phyloP scores from a whole-genome alignment of 1,284 basidiomycete species.

The Puccinia polysora region DNA sequence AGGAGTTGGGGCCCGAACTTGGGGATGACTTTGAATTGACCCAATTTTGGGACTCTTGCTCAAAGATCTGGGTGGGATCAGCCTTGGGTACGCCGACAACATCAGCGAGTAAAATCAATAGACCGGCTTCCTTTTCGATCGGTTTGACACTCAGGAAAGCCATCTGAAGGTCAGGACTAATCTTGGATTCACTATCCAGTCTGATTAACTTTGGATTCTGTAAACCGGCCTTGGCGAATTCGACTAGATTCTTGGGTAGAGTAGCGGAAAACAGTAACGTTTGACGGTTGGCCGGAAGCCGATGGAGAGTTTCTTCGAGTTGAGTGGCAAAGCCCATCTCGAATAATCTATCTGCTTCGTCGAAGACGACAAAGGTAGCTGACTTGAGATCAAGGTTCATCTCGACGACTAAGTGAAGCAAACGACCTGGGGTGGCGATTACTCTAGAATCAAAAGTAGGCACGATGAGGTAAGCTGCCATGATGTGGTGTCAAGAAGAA shows the following conservation, averaged over 20 bases:
- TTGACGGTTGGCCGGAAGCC: slow-evolving; percentile 79
- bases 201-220: slow-evolving; percentile 90
- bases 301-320: slow-evolving; percentile 80
- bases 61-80: slow-evolving; percentile 6
- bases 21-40: slow-evolving; percentile 30
- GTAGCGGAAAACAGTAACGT: slow-evolving; percentile 94
- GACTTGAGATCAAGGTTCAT: slow-evolving; percentile 91
- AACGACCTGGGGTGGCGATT: slow-evolving; percentile 93
- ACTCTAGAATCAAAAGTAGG: slow-evolving; percentile 64
- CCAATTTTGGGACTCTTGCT: slow-evolving; percentile 46
- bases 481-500: slow-evolving; percentile 40
- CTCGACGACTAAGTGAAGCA: slow-evolving; percentile 91
- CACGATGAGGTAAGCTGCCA: no score
- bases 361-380: slow-evolving; percentile 88
- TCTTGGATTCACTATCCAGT: slow-evolving; percentile 90
- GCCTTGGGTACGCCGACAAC: slow-evolving; percentile 72
- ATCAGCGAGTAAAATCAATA: slow-evolving; percentile 77
- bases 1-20: slow-evolving; percentile 25
- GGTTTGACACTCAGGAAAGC: slow-evolving; percentile 90
- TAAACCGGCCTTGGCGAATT: slow-evolving; percentile 94
- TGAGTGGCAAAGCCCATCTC: slow-evolving; percentile 96
- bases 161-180: slow-evolving; percentile 87
- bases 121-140: slow-evolving; percentile 86
- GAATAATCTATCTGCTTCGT: slow-evolving; percentile 87
- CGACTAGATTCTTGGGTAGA: slow-evolving; percentile 87